Evolutionary conservation across 257 asterid genomes (phyloP), one percentile per base, ranked within the genome.

Genomic region (Datura wrightii): DNA sequence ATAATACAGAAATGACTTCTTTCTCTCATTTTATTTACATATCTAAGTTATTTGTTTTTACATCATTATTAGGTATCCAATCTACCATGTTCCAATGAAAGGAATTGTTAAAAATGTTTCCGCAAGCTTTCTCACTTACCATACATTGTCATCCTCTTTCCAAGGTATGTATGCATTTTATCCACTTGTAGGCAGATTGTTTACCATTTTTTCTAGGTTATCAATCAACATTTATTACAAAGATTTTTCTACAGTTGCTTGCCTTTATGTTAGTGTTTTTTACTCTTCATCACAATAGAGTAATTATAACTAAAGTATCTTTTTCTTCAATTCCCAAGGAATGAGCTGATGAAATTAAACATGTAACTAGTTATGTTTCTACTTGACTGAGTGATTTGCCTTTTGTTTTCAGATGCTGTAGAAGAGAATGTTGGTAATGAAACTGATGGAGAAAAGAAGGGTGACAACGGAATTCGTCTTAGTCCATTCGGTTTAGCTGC

Each of bases 401-500:
- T 56, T 80, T 1, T 39, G 71, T 39, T 41, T 52, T 59, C 56
- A 55, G 56, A 56, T 80, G 58, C 72, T 41, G 42, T 5, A 60
- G 84, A 31, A 50, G 83, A 83, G 58, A 71, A 44, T 60, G 41
- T 18, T 9, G 46, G 8, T 11, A 62, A 31, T 37, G 39, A 58
- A 7, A 13, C 11, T 36, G 70, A 14, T 48, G 10, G 82, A n/a
- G 90, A 89, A 83, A 79, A 82, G 50, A 87, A 89, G 83, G 84
- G 74, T 53, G 89, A 76, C 2, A 87, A 87, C 15, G 79, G 81
- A 71, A 89, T 90, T 72, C n/a, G 90, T 10, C 90, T 94, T 63
- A 93, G 91, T 31, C 94, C 99, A 0, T 95, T 95, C 44, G 99
- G 98, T n/a, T 62, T 95, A 90, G 95, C 95, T 78, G 86, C 94